Base-by-base conservation (phyloP, 225 moss, liverwort and hornwort genomes). In the Takakia lepidozioides region DNA sequence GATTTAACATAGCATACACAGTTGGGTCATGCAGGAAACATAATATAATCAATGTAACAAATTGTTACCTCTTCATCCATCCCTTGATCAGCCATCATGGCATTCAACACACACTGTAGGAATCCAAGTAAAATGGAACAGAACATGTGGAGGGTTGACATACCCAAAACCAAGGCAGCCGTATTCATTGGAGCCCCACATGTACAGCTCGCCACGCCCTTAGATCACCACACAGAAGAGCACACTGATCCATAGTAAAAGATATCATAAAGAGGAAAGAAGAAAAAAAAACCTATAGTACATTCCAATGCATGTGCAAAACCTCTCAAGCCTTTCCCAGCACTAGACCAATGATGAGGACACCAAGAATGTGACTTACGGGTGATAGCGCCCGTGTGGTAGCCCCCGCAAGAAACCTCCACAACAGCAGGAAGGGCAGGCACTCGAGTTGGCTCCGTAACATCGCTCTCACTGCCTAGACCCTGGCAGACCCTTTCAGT, bases 151-250 rank as follows among this genome's bases (percentile, higher is more conserved):
- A 40, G 23, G 36, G 17, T 44, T 46, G 39, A 53, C 65, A 38
- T 26, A 87, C 78, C 95, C 95, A 47, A 91, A 82, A 40, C 95
- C 95, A 1, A 91, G 80, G 63, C 91, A 98, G 2, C 95, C 95
- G 38, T 91, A 75, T 53, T 91, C 95, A 56, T 98, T 98, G 61
- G 95, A 87, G 25, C 95, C 95, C 91, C 95, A 98, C 91, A 87
- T 87, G 55, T 80, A 91, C 35, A 98, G 73, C 55, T 87, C 87
- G 55, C 95, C 95, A 55, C 54, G 72, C 41, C 82, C 80, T 69
- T 70, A 27, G 32, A 69, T 7, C 11, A n/a, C 11, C 32, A 32
- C 32, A 32, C 32, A 32, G 32, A 32, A 32, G 32, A 32, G 11
- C 7, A n/a, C n/a, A n/a, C n/a, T n/a, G n/a, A n/a, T n/a, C n/a